These are phyloP conservation scores for Drechslerella dactyloides DNA, from an alignment of 2,329 filamentous ascomycete genomes.

Conservation along the genomic window DNA sequence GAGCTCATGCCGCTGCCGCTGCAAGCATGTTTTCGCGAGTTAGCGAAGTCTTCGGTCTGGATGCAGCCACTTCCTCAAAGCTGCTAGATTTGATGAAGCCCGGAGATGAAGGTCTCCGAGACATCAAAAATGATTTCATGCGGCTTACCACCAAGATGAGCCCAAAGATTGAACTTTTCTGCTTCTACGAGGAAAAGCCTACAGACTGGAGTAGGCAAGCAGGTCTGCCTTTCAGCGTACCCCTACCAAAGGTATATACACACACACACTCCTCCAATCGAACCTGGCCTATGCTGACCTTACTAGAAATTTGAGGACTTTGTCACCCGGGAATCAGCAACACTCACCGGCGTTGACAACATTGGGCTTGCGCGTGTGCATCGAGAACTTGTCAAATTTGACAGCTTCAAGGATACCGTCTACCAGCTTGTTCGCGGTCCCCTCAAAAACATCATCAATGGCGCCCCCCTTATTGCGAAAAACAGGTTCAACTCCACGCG, in stretches of 20 bases:
- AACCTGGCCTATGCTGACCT: neutral
- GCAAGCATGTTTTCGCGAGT: constrained; percentile 58
- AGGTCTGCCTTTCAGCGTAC: constrained; percentile 56
- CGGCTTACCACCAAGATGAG: constrained; percentile 57
- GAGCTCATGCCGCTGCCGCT: constrained; percentile 57
- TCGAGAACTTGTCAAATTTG: constrained; percentile 60
- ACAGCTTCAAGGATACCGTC: constrained; percentile 58
- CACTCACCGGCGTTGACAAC: constrained; percentile 57
- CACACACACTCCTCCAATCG: neutral
- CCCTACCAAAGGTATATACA: constrained; percentile 28
- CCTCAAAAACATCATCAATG: constrained; percentile 58
- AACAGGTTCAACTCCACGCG: constrained; percentile 58
- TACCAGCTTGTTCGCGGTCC: constrained; percentile 58
- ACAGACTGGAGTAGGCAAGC: constrained; percentile 59
- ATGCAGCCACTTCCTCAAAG: constrained; percentile 57
- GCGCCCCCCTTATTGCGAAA: constrained; percentile 57
- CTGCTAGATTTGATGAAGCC: constrained; percentile 60
- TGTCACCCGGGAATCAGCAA: constrained; percentile 59
- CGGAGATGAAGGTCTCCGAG: constrained; percentile 58
- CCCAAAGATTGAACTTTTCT: constrained; percentile 58
- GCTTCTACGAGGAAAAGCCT: constrained; percentile 59
- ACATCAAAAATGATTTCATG: constrained; percentile 59
- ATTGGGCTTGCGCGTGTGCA: constrained; percentile 59
- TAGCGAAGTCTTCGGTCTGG: constrained; percentile 56
- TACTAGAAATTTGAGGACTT: constrained; percentile 58